These are phyloP conservation scores for Takashimella tepidaria DNA, from an alignment of 1,284 basidiomycete species.

Conservation along the genomic window DNA sequence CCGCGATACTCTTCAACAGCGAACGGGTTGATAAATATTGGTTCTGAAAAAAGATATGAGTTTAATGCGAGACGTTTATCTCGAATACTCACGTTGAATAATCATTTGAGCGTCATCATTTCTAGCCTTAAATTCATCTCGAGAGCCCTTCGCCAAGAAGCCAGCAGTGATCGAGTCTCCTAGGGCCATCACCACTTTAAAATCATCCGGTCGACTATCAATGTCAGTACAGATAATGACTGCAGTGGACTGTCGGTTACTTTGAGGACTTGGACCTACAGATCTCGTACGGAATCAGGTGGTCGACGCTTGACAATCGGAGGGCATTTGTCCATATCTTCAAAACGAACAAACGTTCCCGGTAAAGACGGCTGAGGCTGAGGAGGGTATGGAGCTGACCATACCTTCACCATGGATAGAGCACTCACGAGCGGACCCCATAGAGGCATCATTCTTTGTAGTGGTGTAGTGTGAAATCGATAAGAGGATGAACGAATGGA, in stretches of 20 bases:
- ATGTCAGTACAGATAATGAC: too few relatives aligned
- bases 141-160: conserved; percentile 30
- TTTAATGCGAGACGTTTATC: not conserved
- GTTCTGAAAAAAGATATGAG: not conserved
- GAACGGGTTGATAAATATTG: conserved; percentile 4
- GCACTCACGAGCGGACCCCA: not conserved
- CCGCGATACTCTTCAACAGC: conserved; percentile 44
- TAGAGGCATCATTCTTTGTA: not conserved
- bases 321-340: conserved; percentile 19
- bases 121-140: not conserved
- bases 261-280: conserved; percentile 17
- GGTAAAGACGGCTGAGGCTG: conserved; percentile 3
- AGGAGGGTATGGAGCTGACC: not conserved
- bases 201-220: conserved; percentile 44
- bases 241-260: conserved; percentile 1
- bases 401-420: not conserved
- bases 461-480: not conserved
- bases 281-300: conserved; percentile 19
- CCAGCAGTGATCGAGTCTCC: conserved; percentile 49
- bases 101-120: not conserved
- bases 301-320: conserved; percentile 5
- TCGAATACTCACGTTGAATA: not conserved
- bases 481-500: too few relatives aligned
- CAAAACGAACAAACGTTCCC: conserved; percentile 23
- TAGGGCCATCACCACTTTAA: conserved; percentile 44